Conservation (phyloP, 2,329 filamentous ascomycete genomes). For the Aspergillus fischeri region DNA sequence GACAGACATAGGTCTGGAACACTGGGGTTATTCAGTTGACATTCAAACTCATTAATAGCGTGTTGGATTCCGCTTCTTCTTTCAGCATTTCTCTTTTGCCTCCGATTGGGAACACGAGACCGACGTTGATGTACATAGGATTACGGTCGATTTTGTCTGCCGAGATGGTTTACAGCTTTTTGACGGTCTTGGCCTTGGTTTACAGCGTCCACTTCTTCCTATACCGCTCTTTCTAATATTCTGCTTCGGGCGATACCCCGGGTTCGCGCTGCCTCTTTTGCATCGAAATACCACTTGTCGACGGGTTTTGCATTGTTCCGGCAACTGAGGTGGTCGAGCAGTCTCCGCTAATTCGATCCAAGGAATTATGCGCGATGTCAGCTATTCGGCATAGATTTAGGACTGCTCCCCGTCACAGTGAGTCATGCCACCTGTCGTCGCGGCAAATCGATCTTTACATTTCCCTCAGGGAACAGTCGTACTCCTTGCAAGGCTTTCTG, state of each 20-base stretch:
- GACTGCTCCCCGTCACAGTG: too few relatives aligned
- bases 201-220: not conserved
- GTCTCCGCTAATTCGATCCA: too few relatives aligned
- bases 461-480: too few relatives aligned
- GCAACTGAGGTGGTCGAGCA: not conserved
- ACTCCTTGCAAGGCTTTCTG: not conserved
- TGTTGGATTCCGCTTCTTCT: slow-evolving; percentile 16
- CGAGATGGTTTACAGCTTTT: slow-evolving; percentile 7
- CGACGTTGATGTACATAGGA: slow-evolving; percentile 18
- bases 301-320: not conserved
- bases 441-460: too few relatives aligned
- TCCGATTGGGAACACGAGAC: slow-evolving; percentile 3
- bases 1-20: slow-evolving; percentile 12
- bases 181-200: slow-evolving; percentile 3
- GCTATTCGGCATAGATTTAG: too few relatives aligned
- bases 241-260: not conserved
- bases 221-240: slow-evolving; percentile 8
- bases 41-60: slow-evolving; percentile 19
- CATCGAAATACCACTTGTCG: not conserved
- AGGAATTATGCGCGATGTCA: too few relatives aligned
- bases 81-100: slow-evolving; percentile 2
- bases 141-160: slow-evolving; percentile 9
- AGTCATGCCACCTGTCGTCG: too few relatives aligned
- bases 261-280: not conserved
- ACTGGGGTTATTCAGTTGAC: slow-evolving; percentile 11